Evolutionary conservation across 495 filamentous ascomycete species (phyloP).

Genomic region (Sabuloglossum arenarium): DNA sequence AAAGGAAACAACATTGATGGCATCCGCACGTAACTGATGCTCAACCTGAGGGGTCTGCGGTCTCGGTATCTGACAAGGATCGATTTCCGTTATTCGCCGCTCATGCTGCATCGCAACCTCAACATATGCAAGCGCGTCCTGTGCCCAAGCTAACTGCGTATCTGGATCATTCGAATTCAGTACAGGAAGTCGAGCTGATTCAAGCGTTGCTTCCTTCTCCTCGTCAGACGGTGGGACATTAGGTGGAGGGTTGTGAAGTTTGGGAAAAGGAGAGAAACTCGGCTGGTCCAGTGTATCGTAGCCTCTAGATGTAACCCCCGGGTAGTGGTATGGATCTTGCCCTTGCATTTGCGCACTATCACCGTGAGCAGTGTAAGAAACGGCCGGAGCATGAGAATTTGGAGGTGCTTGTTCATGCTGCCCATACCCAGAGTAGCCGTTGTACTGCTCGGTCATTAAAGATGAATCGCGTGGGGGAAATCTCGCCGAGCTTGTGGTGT

Average conservation of each 20-base stretch:
- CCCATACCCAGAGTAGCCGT: background rate
- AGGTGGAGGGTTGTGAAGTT: slow-evolving; percentile 53
- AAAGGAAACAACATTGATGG: slow-evolving; percentile 77
- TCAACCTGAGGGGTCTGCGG: slow-evolving; percentile 67
- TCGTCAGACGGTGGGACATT: slow-evolving; percentile 92
- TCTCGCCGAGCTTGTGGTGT: slow-evolving; percentile 13
- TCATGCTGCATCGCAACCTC: slow-evolving; percentile 59
- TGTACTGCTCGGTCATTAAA: background rate
- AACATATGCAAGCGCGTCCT: slow-evolving; percentile 75
- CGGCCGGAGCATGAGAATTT: background rate
- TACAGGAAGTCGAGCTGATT: slow-evolving; percentile 60
- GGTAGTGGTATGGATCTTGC: background rate
- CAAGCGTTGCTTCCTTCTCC: slow-evolving; percentile 72
- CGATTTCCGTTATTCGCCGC: slow-evolving; percentile 39
- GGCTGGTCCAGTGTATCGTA: slow-evolving; percentile 30
- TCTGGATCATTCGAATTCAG: slow-evolving; percentile 88
- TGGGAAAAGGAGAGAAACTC: slow-evolving; percentile 81
- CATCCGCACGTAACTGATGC: slow-evolving; percentile 69
- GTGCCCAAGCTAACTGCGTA: slow-evolving; percentile 92
- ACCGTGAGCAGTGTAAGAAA: background rate
- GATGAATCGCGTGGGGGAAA: slow-evolving; percentile 8
- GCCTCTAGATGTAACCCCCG: background rate
- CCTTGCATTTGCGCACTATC: background rate
- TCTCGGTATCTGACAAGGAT: slow-evolving; percentile 26
- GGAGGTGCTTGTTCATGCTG: background rate